phyloP scores from a whole-genome alignment of 495 filamentous ascomycete genomes.

The Lentithecium fluviatile region DNA sequence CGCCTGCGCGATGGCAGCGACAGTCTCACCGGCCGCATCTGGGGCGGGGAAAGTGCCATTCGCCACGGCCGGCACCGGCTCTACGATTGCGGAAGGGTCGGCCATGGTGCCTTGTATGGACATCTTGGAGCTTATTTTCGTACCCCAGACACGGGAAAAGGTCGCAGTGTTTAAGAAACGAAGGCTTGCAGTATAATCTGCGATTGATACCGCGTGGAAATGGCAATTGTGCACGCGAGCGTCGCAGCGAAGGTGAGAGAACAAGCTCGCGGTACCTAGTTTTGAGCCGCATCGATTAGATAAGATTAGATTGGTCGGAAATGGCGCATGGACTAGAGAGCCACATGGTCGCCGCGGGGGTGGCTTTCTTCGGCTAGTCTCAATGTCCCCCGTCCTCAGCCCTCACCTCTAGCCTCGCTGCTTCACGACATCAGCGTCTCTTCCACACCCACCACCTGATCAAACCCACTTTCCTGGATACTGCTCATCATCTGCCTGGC shows the following conservation, averaged over 20 bases:
- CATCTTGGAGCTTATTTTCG: background rate
- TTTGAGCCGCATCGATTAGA: background rate
- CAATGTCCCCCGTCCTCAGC: too few relatives aligned
- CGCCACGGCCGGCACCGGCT: background rate
- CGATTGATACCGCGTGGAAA: background rate
- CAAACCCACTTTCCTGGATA: background rate
- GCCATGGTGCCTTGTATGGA: background rate
- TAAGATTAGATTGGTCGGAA: too few relatives aligned
- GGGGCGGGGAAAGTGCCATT: conserved; percentile 33
- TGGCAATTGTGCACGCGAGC: background rate
- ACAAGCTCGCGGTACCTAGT: background rate
- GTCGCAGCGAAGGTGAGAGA: background rate
- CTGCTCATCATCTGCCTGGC: background rate
- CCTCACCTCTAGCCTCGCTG: too few relatives aligned
- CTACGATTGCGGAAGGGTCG: background rate
- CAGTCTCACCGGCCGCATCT: conserved; percentile 28
- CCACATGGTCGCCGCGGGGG: conserved; percentile 9
- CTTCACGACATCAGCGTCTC: too few relatives aligned
- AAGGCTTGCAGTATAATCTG: too few relatives aligned
- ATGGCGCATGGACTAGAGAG: too few relatives aligned
- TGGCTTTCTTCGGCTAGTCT: conserved; percentile 11
- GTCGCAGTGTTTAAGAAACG: too few relatives aligned
- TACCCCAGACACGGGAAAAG: too few relatives aligned
- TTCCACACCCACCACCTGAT: too few relatives aligned
- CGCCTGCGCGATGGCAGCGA: conserved; percentile 37